Evolutionary conservation across 306 rosid genomes (phyloP), one percentile per base, ranked within the genome.

Genomic region (Hippophae rhamnoides): DNA sequence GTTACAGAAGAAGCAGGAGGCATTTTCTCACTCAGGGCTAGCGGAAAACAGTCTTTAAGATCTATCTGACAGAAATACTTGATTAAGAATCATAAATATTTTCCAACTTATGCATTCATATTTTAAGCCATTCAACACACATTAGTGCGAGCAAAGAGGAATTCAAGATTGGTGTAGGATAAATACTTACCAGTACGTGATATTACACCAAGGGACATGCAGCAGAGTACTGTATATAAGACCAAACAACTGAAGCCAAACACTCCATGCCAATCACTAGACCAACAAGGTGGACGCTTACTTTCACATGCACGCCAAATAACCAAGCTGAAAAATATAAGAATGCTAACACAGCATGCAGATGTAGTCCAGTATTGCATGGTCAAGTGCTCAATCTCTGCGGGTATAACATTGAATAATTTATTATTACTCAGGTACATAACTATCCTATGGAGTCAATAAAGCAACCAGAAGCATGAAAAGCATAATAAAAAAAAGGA

Each of bases 351-450:
- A 78, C 82, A 78, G 80, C 88, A 67, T 49, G 95, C 83, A 74
- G 90, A 83, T 46, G 87, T 61, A 57, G 89, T 84, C 99, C 96
- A 88, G 82, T 85, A 85, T 73, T 86, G 96, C 82, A 85, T 72
- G 47, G 80, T 80, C 83, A 81, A 65, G 81, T 79, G 79, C 61
- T 82, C 86, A 58, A 92, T 63, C 83, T 88, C 96, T 87, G 72
- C 55, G 72, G 9, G 70, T 41, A 14, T 56, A 74, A 76, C 64
- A 75, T 43, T 41, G 41, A 55, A 62, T 1, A 49, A 49, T 62
- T 50, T 14, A 54, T 27, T 52, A 13, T 45, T 62, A 48, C 5
- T 25, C 13, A 41, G 68, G 65, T 47, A 42, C 12, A 14, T 26
- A 40, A 11, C 38, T 60, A 41, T 44, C 13, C 10, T 44, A 45